Percentiles rank a stretch among this genome's conserved stretches.
phyloP scores from a whole-genome alignment of 2,329 filamentous ascomycete species.

The Talaromyces albobiverticillius region DNA sequence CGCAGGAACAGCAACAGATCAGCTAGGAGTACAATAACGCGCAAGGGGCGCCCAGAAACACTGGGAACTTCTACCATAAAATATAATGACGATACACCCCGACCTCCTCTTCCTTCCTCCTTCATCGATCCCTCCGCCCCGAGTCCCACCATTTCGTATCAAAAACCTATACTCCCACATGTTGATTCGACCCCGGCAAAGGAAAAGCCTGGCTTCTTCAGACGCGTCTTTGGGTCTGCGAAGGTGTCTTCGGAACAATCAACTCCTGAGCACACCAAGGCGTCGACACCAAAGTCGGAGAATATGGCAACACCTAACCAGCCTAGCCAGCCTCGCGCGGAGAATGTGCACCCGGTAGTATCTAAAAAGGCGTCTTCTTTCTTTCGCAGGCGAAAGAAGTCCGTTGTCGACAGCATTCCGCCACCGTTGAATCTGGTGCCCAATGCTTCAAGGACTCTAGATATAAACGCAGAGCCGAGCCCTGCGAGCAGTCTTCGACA shows the following conservation, averaged over 20 bases:
- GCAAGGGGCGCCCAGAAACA: conserved; percentile 38
- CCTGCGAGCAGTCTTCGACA: conserved; percentile 77
- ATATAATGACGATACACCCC: conserved; percentile 23
- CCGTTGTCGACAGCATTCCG: conserved; percentile 64
- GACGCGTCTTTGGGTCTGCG: conserved; percentile 80
- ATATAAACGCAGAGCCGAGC: conserved; percentile 47
- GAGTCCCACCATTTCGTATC: conserved; percentile 52
- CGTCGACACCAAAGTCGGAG: conserved; percentile 5
- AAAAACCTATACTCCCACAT: conserved; percentile 43
- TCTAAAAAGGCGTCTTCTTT: conserved; percentile 95
- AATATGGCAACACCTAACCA: conserved; percentile 23
- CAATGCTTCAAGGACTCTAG: conserved; percentile 35
- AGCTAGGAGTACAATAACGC: conserved; percentile 33
- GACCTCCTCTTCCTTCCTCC: conserved; percentile 41
- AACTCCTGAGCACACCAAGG: conserved; percentile 14
- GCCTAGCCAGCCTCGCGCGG: conserved; percentile 26
- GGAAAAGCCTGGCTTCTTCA: conserved; percentile 84
- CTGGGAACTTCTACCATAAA: conserved; percentile 35
- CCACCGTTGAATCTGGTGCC: conserved; percentile 55
- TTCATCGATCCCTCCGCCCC: conserved; percentile 50
- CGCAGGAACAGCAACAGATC: conserved; percentile 45
- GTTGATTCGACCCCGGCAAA: conserved; percentile 51
- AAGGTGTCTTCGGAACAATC: conserved; percentile 39
- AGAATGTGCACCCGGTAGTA: conserved; percentile 54
- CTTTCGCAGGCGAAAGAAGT: conserved; percentile 91